Evolutionary conservation across 768 basidiomycete species (phyloP), one percentile per base, ranked within the genome.

Genomic region (Boletellus ananiceps): DNA sequence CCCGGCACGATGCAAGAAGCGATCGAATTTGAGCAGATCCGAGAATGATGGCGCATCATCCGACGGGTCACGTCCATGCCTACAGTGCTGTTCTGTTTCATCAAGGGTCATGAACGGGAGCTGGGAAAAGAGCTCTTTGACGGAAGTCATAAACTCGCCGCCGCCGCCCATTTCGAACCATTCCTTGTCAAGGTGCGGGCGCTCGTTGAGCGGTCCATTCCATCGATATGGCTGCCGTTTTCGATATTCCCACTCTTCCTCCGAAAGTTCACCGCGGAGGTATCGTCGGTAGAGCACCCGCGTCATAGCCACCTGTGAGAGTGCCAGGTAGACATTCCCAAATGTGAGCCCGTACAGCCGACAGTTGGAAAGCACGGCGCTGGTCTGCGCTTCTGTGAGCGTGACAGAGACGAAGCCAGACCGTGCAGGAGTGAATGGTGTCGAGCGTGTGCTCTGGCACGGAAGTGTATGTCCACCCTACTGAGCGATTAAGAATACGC

Each of bases 401-500:
- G 53, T 46, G 21, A 46, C 45, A 4, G 46, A 39, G 14, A 59
- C 41, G 8, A 29, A n/a, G 27, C 62, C 62, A 18, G 75, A 71
- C 19, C 57, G 57, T 3, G 79, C 72, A 8, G 75, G 71, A 0
- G 64, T 67, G 44, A 59, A 60, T 4, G 59, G 54, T 0, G 77
- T 77, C 8, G 58, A 47, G 21, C 57, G 57, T 2, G 73, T 71
- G 31, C 70, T 47, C 15, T 62, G 73, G 37, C 75, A 69, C 2
- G 81, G 80, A 9, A 83, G 66, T 0, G 77, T 76, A 43, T 82
- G 80, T 2, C 81, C 81, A 4, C 80, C 82, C 80, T 83, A 57
- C 5, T 13, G 14, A 15, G 14, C 7, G 8, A 15, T 46, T 29
- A 46, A 31, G n/a, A 37, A 31, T 34, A 35, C 34, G 3, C 29